phyloP scores from a whole-genome alignment of 2,329 filamentous ascomycete genomes.

The Fusarium pseudoanthophilum region DNA sequence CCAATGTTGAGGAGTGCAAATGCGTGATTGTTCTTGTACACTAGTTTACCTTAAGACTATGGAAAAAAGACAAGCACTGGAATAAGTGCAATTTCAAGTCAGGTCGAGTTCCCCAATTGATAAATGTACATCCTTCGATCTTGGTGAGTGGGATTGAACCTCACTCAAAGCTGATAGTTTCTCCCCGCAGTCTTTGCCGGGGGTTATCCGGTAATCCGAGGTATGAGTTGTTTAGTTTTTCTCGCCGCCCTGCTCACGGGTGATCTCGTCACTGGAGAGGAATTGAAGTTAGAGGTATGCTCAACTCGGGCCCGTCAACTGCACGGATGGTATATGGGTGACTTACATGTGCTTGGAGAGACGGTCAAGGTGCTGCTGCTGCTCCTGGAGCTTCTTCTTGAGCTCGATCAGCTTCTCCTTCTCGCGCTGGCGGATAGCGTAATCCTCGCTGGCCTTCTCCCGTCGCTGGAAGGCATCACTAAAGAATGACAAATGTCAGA shows the following conservation, averaged over 20 bases:
- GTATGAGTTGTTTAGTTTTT: conserved; percentile 59
- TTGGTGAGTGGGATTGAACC: conserved; percentile 25
- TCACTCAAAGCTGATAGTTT: conserved; percentile 25
- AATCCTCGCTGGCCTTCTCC: conserved; percentile 87
- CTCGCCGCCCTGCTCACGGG: conserved; percentile 77
- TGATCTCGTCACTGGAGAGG: conserved; percentile 75
- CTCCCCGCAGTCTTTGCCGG: conserved; percentile 34
- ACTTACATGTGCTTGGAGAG: conserved; percentile 87
- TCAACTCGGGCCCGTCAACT: background rate
- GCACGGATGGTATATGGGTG: conserved; percentile 4
- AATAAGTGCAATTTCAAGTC: conserved; percentile 29
- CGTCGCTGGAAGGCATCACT: conserved; percentile 95
- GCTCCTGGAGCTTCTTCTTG: conserved; percentile 77
- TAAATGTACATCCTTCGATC: conserved; percentile 19
- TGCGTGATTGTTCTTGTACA: conserved; percentile 53
- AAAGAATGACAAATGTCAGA: conserved; percentile 12
- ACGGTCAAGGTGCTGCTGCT: conserved; percentile 85
- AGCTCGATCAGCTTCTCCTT: conserved; percentile 87
- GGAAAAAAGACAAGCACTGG: conserved; percentile 40
- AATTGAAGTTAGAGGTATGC: conserved; percentile 21
- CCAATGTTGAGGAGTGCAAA: conserved; percentile 34
- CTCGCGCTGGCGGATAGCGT: conserved; percentile 87
- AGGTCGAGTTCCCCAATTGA: conserved; percentile 9
- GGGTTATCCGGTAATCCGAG: conserved; percentile 31
- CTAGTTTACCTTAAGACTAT: conserved; percentile 47